phyloP scores from a whole-genome alignment of 2,329 filamentous ascomycete genomes.

The Sordariomycetes sp. region DNA sequence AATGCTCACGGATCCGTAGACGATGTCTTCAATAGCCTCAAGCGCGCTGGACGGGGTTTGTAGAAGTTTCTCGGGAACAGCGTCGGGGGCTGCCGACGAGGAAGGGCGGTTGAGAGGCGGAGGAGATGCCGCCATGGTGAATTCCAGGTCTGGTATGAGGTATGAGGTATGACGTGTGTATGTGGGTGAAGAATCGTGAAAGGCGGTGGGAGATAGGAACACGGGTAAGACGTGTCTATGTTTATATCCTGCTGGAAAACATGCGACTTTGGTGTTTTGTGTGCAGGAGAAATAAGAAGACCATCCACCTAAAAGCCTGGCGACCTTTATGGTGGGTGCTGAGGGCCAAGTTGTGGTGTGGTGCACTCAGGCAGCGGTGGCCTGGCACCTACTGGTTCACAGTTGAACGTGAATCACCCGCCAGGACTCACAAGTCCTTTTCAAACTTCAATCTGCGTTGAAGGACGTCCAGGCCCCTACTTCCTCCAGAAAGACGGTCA shows the following conservation, averaged over 20 bases:
- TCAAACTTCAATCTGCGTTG: background rate
- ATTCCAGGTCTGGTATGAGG: background rate
- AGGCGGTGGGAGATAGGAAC: background rate
- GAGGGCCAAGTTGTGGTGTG: background rate
- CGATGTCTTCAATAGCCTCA: constrained; percentile 59
- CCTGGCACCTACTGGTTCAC: no score
- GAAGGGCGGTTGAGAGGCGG: background rate
- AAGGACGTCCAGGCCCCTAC: background rate
- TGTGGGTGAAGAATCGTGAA: background rate
- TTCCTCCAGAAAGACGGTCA: background rate
- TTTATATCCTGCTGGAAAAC: no score
- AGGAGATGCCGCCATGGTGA: background rate
- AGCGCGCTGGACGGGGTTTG: background rate
- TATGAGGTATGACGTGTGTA: background rate
- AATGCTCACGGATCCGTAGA: constrained; percentile 72
- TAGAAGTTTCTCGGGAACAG: background rate
- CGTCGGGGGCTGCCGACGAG: background rate
- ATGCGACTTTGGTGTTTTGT: no score
- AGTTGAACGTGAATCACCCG: background rate
- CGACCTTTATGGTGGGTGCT: background rate
- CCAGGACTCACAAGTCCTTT: background rate
- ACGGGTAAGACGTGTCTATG: background rate
- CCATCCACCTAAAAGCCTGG: background rate
- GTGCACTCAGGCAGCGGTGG: background rate
- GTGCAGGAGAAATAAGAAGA: no score